Percentiles rank a stretch among this genome's conserved stretches.
Conservation (phyloP, 2,329 filamentous ascomycete genomes). For the Xylariaceae sp. region DNA sequence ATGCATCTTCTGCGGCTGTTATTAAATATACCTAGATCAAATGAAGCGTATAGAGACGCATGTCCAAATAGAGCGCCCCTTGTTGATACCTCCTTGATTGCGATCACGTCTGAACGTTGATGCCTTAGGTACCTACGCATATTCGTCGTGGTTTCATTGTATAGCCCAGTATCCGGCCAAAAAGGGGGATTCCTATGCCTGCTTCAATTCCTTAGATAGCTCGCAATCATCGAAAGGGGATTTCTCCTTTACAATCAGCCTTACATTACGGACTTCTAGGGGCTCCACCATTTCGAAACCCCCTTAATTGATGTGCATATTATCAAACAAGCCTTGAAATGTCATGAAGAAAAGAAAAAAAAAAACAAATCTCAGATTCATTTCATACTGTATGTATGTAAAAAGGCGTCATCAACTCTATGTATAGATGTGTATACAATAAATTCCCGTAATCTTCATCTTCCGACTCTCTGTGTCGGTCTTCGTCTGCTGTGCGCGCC, state of each 20-base stretch:
- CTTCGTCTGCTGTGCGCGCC: neutral
- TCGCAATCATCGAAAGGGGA: neutral
- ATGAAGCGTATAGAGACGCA: neutral
- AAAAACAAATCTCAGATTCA: neutral
- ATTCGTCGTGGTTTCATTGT: neutral
- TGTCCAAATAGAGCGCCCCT: neutral
- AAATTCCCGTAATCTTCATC: neutral
- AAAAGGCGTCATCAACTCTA: too few species aligned
- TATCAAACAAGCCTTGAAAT: too few species aligned
- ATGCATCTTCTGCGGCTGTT: neutral
- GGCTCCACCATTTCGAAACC: too few species aligned
- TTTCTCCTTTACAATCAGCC: neutral
- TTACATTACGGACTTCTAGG: neutral
- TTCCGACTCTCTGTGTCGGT: neutral
- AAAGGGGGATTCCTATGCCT: too few species aligned
- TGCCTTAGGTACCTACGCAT: neutral
- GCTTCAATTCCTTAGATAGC: neutral
- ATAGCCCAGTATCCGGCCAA: too few species aligned
- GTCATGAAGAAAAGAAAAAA: too few species aligned
- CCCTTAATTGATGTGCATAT: too few species aligned
- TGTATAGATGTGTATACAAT: neutral
- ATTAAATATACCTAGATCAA: neutral
- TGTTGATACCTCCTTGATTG: neutral
- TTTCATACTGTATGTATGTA: neutral
- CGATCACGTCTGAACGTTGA: neutral